Evolutionary conservation across 345 rosid genomes (phyloP).

Genomic region (Populus pruinosa): DNA sequence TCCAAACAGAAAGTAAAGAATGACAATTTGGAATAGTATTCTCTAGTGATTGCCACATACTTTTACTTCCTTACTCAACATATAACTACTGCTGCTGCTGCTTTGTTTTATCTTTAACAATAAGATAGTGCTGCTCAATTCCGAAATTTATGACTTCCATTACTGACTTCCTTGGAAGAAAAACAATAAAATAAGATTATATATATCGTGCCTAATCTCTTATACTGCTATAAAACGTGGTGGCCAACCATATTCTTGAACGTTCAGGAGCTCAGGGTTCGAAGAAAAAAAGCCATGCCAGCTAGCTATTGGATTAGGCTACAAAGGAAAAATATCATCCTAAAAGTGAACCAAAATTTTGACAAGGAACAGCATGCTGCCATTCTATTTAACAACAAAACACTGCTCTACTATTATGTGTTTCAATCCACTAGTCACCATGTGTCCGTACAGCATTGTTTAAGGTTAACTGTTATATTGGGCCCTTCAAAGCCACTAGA

Average conservation of each 20-base stretch:
- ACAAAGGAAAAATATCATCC: background rate
- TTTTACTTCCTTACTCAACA: background rate
- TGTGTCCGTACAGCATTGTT: slow-evolving; percentile 22
- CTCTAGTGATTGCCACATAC: background rate
- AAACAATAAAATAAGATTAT: background rate
- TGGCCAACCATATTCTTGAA: slow-evolving; percentile 30
- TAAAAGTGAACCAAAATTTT: background rate
- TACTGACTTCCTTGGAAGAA: background rate
- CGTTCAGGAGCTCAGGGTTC: slow-evolving; percentile 51
- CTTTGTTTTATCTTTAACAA: background rate
- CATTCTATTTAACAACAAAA: slow-evolving; percentile 39
- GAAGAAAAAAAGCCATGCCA: slow-evolving; percentile 20
- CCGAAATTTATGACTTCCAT: slow-evolving; percentile 19
- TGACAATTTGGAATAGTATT: background rate
- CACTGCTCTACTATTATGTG: background rate
- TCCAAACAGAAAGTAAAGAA: background rate
- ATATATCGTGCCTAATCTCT: background rate
- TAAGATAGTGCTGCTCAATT: background rate
- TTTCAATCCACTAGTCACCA: background rate
- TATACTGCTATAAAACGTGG: background rate
- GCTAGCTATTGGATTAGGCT: slow-evolving; percentile 14
- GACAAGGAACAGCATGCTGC: slow-evolving; percentile 31
- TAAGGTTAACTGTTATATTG: slow-evolving; percentile 11
- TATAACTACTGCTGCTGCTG: background rate
- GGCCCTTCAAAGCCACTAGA: slow-evolving; percentile 31